These are phyloP conservation scores for Hymenoscyphus repandus DNA, from an alignment of 2,329 filamentous ascomycete species.

Conservation along the genomic window DNA sequence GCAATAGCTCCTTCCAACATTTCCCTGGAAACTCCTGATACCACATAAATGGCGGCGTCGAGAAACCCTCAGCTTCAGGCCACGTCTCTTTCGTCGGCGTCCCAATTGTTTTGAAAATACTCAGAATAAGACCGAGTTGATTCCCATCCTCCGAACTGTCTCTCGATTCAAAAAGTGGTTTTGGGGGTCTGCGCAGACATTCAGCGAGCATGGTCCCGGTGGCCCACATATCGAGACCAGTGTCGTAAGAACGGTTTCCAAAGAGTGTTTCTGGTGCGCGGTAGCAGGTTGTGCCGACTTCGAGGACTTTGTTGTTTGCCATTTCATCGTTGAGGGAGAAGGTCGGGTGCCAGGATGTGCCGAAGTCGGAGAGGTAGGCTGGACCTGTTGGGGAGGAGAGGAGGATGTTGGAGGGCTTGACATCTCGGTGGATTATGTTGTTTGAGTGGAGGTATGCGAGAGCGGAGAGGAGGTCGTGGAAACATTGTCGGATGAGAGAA, in stretches of 20 bases:
- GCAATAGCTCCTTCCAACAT: constrained; percentile 66
- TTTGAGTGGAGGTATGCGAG: constrained; percentile 65
- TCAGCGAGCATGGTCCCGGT: constrained; percentile 81
- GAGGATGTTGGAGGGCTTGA: constrained; percentile 89
- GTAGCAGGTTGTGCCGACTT: constrained; percentile 90
- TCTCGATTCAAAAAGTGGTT: constrained; percentile 77
- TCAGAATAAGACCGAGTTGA: constrained; percentile 83
- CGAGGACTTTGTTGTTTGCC: constrained; percentile 68
- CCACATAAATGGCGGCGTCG: constrained; percentile 80
- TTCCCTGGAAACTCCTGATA: constrained; percentile 69
- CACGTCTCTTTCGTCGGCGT: constrained; percentile 76
- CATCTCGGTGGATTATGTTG: constrained; percentile 84
- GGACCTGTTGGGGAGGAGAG: constrained; percentile 63
- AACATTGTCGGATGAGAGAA: constrained; percentile 39
- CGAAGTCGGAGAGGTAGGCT: constrained; percentile 83
- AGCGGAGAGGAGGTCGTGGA: constrained; percentile 62
- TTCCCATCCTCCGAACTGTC: constrained; percentile 71
- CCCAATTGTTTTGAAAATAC: constrained; percentile 86
- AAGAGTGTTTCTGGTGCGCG: constrained; percentile 88
- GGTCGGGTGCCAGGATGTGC: constrained; percentile 73
- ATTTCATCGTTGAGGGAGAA: constrained; percentile 54
- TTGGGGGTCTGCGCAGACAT: constrained; percentile 48
- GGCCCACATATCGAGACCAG: constrained; percentile 82
- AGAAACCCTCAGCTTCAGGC: constrained; percentile 70
- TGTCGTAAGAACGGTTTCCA: constrained; percentile 67